Base-by-base conservation (phyloP, 371 early-diverging fungal genomes). In the Haplosporangium sp. region DNA sequence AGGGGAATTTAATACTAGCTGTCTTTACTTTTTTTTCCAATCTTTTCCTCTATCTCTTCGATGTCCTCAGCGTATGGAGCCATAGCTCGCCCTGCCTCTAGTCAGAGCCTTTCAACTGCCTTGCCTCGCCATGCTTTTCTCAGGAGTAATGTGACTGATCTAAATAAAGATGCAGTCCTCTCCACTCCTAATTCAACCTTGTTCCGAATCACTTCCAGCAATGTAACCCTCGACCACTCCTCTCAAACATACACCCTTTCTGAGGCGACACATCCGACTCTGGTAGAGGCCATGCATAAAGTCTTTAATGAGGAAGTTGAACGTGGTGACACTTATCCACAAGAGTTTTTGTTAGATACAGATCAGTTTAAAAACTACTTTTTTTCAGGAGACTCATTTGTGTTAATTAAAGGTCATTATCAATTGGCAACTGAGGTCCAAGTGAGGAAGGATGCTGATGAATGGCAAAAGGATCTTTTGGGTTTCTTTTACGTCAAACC, bases 401-500 rank as follows among this genome's bases (percentile, higher is more conserved):
- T 90, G n/a, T 34, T 81, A 52, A 61, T 81, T 44, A 74, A 60
- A 56, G 82, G 82, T 8, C 35, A 69, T 7, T 69, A 69, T 34
- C 15, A 53, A 44, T 19, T 39, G 11, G 84, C 87, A 44, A 77
- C 65, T 8, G 85, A 83, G 39, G 72, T 75, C 6, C 37, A 69
- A 1, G 66, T 83, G 19, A 82, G 79, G 53, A 71, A 69, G 7
- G 70, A 67, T 42, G 63, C 72, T 15, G 68, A 67, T 3, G 72
- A 87, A 15, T 85, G 82, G 69, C 70, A 79, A 10, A 77, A 85
- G 9, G 84, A 84, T 34, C 71, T 92, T 0, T 57, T 93, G 34
- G 95, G 94, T 48, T 88, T 88, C 77, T 94, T 92, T 65, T 94
- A 94, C 67, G 79, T 93, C 77, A 93, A 93, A 82, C 94, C 93